These are phyloP conservation scores for Arthrobotrys entomopaga DNA, from an alignment of 2,329 filamentous ascomycete genomes.

Conservation along the genomic window DNA sequence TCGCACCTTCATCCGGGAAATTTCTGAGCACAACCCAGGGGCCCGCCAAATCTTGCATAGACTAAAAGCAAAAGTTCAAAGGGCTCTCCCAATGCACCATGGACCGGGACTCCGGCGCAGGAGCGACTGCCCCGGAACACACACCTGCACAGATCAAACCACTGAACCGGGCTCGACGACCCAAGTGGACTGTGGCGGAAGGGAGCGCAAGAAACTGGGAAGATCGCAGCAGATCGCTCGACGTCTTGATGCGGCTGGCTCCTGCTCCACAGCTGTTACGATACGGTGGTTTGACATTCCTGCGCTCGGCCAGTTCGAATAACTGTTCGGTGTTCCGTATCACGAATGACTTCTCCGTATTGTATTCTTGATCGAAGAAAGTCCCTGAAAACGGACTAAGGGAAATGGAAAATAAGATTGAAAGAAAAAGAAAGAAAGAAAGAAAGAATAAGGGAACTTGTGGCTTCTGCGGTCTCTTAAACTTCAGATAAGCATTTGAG, in stretches of 20 bases:
- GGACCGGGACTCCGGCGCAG: constrained; percentile 18
- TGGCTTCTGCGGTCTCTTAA: not conserved
- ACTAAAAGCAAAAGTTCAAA: constrained; percentile 31
- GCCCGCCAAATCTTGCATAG: constrained; percentile 48
- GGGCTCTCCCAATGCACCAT: constrained; percentile 20
- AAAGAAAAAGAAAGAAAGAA: too few species aligned
- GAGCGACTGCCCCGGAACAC: constrained; percentile 26
- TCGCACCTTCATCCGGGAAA: constrained; percentile 45
- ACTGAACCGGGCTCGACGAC: not conserved
- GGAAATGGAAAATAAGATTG: too few species aligned
- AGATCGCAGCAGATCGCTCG: too few species aligned
- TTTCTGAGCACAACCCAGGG: constrained; percentile 42
- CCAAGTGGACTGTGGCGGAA: not conserved
- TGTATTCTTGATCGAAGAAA: too few species aligned
- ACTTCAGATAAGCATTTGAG: constrained; percentile 9
- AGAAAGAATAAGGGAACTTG: too few species aligned
- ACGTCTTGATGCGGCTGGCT: too few species aligned
- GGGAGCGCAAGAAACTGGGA: constrained; percentile 1
- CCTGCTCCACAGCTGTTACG: too few species aligned
- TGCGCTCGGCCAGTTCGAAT: too few species aligned
- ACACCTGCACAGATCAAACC: not conserved
- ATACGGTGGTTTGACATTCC: too few species aligned
- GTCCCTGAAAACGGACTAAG: too few species aligned
- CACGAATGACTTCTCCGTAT: too few species aligned
- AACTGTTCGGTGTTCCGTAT: too few species aligned